These are phyloP conservation scores for Nitzschia putrida DNA, from an alignment of 108 stramenopile species.

Conservation along the genomic window DNA sequence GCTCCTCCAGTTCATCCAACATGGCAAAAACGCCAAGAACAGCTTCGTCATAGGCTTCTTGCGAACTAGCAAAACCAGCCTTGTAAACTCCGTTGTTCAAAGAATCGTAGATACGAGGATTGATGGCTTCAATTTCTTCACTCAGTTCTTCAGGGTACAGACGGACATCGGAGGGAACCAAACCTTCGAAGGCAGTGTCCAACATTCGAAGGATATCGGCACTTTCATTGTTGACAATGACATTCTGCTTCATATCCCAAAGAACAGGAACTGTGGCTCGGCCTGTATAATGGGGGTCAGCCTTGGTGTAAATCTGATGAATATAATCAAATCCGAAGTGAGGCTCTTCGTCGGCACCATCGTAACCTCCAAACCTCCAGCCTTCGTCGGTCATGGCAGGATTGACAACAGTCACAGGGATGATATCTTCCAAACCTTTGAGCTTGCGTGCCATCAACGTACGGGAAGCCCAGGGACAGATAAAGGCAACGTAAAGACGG, in stretches of 20 bases:
- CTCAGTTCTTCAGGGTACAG: constrained; percentile 71
- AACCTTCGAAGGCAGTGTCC: constrained; percentile 69
- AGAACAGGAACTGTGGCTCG: constrained; percentile 79
- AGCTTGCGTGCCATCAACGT: constrained; percentile 62
- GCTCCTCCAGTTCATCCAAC: constrained; percentile 70
- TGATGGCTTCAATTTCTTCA: constrained; percentile 71
- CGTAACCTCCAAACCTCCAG: no score
- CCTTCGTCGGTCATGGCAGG: constrained; percentile 54
- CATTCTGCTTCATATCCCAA: constrained; percentile 86
- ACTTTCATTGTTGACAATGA: constrained; percentile 92
- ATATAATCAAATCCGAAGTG: no score
- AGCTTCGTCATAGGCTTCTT: constrained; percentile 86
- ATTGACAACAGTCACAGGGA: constrained; percentile 61
- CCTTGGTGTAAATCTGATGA: no score
- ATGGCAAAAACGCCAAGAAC: constrained; percentile 71
- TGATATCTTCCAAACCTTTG: constrained; percentile 87
- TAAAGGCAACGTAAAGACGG: constrained; percentile 71
- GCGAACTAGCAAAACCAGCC: constrained; percentile 87
- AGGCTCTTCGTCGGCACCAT: no score
- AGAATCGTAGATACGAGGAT: constrained; percentile 82
- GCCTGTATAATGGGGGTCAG: constrained; percentile 28
- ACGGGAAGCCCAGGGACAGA: constrained; percentile 74
- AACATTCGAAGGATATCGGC: constrained; percentile 95
- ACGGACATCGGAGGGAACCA: constrained; percentile 67
- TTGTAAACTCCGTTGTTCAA: constrained; percentile 93